A percentile compares a stretch with the other conserved stretches of the same genome.
Evolutionary conservation across 1,284 basidiomycete genomes (phyloP).

Genomic region (Serendipita sp.): DNA sequence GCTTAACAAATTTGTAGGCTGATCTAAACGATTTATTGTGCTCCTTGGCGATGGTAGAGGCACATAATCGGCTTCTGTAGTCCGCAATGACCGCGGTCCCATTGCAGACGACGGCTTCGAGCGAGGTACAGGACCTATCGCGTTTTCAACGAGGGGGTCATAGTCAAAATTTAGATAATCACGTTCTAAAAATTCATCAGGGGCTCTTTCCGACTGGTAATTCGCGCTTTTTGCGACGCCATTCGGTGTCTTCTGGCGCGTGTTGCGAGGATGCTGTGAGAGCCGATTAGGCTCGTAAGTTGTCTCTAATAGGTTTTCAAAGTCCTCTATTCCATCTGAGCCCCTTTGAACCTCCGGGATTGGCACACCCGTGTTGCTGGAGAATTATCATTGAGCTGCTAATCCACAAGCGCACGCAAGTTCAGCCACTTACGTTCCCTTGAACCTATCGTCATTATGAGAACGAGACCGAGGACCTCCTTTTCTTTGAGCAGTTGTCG

Average conservation of each 20-base stretch:
- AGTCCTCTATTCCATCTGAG: constrained; percentile 6
- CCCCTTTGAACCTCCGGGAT: neutral
- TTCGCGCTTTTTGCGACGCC: neutral
- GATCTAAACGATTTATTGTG: neutral
- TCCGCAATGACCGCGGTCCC: neutral
- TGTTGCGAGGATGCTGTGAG: neutral
- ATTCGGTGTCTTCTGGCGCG: neutral
- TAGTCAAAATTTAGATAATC: neutral
- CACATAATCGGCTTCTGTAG: neutral
- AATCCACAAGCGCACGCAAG: neutral
- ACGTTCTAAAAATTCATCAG: neutral
- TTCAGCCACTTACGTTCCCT: constrained; percentile 4
- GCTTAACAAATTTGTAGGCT: neutral
- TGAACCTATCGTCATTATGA: constrained; percentile 5
- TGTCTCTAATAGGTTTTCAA: neutral
- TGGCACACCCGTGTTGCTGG: neutral
- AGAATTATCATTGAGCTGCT: neutral
- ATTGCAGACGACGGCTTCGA: neutral
- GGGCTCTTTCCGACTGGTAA: neutral
- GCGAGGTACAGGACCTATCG: constrained; percentile 1
- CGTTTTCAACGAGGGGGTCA: neutral
- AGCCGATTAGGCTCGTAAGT: constrained; percentile 1
- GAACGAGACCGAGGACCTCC: constrained; percentile 1
- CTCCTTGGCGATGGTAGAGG: neutral
- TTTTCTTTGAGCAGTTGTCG: neutral